Evolutionary conservation across 2,329 filamentous ascomycete genomes (phyloP), one percentile per base, ranked within the genome.

Genomic region (Waltergamsia citrina): DNA sequence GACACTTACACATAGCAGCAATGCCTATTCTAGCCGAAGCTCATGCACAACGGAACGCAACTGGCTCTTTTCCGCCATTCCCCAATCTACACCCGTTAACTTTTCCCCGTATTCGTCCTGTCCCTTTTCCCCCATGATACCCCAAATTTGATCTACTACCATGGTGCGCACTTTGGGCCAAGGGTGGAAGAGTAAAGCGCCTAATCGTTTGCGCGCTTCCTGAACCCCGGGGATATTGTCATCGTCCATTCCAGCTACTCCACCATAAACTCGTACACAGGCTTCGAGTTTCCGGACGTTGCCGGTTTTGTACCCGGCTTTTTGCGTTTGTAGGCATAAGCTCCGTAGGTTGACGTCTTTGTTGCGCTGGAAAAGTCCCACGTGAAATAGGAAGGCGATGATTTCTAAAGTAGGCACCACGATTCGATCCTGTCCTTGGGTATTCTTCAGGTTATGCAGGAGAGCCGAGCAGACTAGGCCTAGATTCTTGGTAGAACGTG

Each of bases 281-380:
- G 85, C 82, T 51, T 85, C 74, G 2, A 96, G 67, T 54, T 92
- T 90, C 33, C 79, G 74, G 28, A 94, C 74, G 52, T 85, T 92
- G 15, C 81, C 77, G 1, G 81, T 83, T 58, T 88, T 90, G 62
- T 83, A 88, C 42, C 88, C 83, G 1, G 83, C 72, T 54, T 81
- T 86, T 49, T 93, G 85, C 4, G 81, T 74, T 23, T 77, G 65
- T 6, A 78, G 63, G 38, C 87, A 85, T 4, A 94, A 59, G 6
- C 56, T 65, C 39, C 74, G 74, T 50, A 65, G 52, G 41, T 67
- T 59, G 12, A 65, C 43, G 6, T 44, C 44, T 8, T 47, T 43
- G 43, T 54, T 62, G 18, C 46, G 53, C 53, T 58, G 62, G 43
- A 70, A 63, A 33, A 68, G 52, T 9, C 58, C 68, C 29, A 63